A percentile compares a stretch with the other conserved stretches of the same genome.
These are phyloP conservation scores for Apostasia shenzhenica DNA, from an alignment of 106 monocot species.

Conservation along the genomic window DNA sequence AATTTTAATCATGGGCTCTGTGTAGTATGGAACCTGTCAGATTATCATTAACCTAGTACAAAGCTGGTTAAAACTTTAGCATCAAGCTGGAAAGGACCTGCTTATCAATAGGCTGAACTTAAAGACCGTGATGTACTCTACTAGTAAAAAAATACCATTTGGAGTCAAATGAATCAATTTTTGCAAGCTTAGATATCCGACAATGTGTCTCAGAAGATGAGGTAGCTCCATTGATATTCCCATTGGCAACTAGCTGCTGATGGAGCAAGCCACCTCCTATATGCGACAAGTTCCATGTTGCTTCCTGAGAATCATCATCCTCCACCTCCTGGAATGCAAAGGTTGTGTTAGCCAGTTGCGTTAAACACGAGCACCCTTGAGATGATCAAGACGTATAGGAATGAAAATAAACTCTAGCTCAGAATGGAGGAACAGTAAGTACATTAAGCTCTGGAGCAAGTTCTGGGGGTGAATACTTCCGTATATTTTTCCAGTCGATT, in stretches of 20 bases:
- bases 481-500: constrained; percentile 76
- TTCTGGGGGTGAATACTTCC: constrained; percentile 49
- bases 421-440: constrained; percentile 9
- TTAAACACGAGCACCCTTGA: background rate
- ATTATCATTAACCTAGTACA: too few relatives aligned
- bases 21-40: too few relatives aligned
- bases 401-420: background rate
- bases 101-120: too few relatives aligned
- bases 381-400: background rate
- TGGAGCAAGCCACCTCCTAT: constrained; percentile 26
- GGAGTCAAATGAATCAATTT: constrained; percentile 95
- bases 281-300: constrained; percentile 60
- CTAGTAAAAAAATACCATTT: constrained; percentile 52
- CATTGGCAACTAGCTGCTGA: constrained; percentile 31
- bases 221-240: constrained; percentile 24
- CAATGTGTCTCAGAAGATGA: constrained; percentile 65
- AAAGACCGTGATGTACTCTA: too few relatives aligned
- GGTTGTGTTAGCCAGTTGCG: constrained; percentile 4
- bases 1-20: too few relatives aligned
- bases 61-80: too few relatives aligned
- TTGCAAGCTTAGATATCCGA: constrained; percentile 61
- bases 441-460: constrained; percentile 60
- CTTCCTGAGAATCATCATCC: constrained; percentile 49
- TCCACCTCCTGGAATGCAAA: constrained; percentile 40
- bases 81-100: too few relatives aligned